Base-by-base conservation (phyloP, 169 alveolate genomes). In the Amoebophrya sp. region DNA sequence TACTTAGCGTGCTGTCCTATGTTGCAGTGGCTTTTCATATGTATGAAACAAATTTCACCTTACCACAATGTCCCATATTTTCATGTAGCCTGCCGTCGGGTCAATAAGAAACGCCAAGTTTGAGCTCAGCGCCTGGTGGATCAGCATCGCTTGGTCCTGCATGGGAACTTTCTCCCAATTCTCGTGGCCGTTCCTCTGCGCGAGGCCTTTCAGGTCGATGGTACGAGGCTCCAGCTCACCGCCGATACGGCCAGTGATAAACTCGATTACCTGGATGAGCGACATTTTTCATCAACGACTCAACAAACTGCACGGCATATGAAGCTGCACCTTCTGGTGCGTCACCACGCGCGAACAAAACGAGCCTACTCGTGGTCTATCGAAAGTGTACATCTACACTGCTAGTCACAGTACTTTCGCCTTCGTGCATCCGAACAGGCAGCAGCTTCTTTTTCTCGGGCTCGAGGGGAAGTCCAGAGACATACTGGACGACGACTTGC, bases 51-150 rank as follows among this genome's bases (percentile, higher is more conserved):
- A 41, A 12, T 41, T 41, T 41, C 12, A 41, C 23, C n/a, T n/a
- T n/a, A 66, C 83, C 83, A 66, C 83, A 25, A 66, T 25, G 35
- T 66, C 83, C 83, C 83, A 66, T 66, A 66, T 66, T 47, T 18
- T 66, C 29, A 66, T 66, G 83, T 66, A 66, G 0, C 83, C 83
- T 2, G 83, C 83, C 7, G 83, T 66, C 83, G 83, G 83, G 35
- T 66, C 83, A 1, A 66, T 66, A 3, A 66, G 83, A 25, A 66
- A 66, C 35, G 83, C 83, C 29, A 66, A 25, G 83, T 66, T 66
- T 1, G 2, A 0, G 83, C 35, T 12, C 35, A 66, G 35, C 83
- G 83, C 83, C 35, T 66, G 83, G 35, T 66, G 83, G 35, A 66
- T 66, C 35, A 66, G 35, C 35, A 66, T 0, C 83, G 83, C 83